phyloP scores from a whole-genome alignment of 768 basidiomycete genomes.

The Kwoniella bestiolae region DNA sequence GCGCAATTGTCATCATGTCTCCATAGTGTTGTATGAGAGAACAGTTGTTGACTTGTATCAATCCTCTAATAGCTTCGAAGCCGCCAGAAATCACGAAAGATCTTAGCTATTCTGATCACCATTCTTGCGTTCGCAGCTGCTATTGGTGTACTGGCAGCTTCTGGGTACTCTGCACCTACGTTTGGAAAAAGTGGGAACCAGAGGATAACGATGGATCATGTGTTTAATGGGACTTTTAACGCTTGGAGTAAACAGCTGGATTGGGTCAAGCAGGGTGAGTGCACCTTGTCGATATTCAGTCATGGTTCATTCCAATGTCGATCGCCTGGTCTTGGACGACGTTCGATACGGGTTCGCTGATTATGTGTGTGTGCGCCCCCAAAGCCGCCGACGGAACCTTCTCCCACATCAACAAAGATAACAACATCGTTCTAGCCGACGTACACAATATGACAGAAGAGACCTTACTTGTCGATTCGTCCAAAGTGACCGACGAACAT shows the following conservation, averaged over 20 bases:
- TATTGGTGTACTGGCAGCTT: slow-evolving; percentile 79
- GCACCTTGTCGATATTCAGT: no score
- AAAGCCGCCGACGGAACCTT: slow-evolving; percentile 94
- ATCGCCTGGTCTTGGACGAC: neutral
- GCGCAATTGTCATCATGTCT: slow-evolving; percentile 13
- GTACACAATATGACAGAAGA: slow-evolving; percentile 65
- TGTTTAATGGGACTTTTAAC: slow-evolving; percentile 88
- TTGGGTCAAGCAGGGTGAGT: slow-evolving; percentile 91
- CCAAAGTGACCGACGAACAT: slow-evolving; percentile 38
- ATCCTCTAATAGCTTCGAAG: slow-evolving; percentile 29
- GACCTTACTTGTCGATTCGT: slow-evolving; percentile 48
- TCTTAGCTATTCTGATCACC: slow-evolving; percentile 67
- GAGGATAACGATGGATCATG: slow-evolving; percentile 82
- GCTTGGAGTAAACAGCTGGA: slow-evolving; percentile 62
- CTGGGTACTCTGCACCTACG: slow-evolving; percentile 66
- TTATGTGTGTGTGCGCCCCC: no score
- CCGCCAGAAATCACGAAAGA: slow-evolving; percentile 58
- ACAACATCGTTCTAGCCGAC: slow-evolving; percentile 77
- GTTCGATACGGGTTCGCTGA: no score
- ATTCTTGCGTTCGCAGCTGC: slow-evolving; percentile 68
- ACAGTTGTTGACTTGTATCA: slow-evolving; percentile 9
- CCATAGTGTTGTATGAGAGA: neutral
- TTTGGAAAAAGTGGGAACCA: slow-evolving; percentile 62
- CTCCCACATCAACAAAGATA: slow-evolving; percentile 65
- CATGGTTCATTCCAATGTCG: neutral